Evolutionary conservation across 371 early-diverging fungal genomes (phyloP).

Genomic region (Paraphysoderma sedebokerense): DNA sequence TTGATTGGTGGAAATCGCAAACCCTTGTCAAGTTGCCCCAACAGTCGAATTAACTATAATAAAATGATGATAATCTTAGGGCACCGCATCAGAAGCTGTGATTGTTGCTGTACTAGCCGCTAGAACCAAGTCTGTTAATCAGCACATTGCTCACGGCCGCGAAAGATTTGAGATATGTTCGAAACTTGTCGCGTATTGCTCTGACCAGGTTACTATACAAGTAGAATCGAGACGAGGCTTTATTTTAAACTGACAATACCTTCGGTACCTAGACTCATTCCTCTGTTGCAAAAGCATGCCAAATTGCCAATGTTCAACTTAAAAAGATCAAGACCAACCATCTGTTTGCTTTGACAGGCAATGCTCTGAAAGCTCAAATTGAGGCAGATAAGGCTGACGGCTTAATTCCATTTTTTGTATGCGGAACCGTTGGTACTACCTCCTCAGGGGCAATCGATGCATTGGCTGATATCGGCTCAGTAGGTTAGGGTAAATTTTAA

Average conservation of each 20-base stretch:
- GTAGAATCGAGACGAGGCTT: too few species aligned
- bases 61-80: too few species aligned
- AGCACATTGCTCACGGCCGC: too few species aligned
- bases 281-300: slow-evolving; percentile 23
- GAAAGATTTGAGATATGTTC: slow-evolving; percentile 2
- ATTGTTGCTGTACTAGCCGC: slow-evolving; percentile 35
- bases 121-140: too few species aligned
- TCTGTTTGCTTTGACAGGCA: slow-evolving; percentile 10
- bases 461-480: slow-evolving; percentile 22
- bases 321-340: slow-evolving; percentile 13
- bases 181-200: slow-evolving; percentile 31
- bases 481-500: slow-evolving; percentile 4
- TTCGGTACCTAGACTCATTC: slow-evolving; percentile 35
- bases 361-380: slow-evolving; percentile 14
- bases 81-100: slow-evolving; percentile 31
- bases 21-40: too few species aligned
- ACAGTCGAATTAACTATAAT: too few species aligned
- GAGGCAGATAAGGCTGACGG: slow-evolving; percentile 22
- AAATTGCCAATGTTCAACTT: slow-evolving; percentile 17
- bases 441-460: slow-evolving; percentile 28
- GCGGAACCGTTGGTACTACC: slow-evolving; percentile 40
- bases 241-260: too few species aligned
- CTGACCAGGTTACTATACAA: slow-evolving; percentile 18
- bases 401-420: slow-evolving; percentile 33
- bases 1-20: neutral